Percentiles rank a stretch among this genome's conserved stretches.
phyloP scores from a whole-genome alignment of 2,329 filamentous ascomycete genomes.

The Fonsecaea monophora region DNA sequence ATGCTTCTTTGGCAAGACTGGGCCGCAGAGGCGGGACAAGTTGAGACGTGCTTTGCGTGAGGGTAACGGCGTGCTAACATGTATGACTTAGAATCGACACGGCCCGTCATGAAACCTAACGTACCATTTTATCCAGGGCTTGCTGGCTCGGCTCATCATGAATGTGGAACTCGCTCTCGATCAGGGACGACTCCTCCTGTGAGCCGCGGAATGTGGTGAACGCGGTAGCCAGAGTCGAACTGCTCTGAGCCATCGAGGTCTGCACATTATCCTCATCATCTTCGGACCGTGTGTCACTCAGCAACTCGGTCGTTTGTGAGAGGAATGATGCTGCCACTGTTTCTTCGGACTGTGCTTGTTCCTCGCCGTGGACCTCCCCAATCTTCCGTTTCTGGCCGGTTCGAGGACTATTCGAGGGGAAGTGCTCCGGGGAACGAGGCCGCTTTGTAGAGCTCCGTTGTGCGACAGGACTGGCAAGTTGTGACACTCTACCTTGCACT shows the following conservation, averaged over 20 bases:
- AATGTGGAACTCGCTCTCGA: conserved; percentile 39
- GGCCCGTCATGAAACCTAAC: background rate
- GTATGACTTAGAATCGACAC: background rate
- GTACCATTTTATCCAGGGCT: conserved; percentile 40
- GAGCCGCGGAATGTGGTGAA: conserved; percentile 35
- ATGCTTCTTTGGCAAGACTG: conserved; percentile 30
- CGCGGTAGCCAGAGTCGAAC: conserved; percentile 28
- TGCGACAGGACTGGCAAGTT: conserved; percentile 11
- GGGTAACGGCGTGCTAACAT: conserved; percentile 32
- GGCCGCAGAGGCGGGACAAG: conserved; percentile 29
- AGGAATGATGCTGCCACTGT: conserved; percentile 15
- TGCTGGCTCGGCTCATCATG: conserved; percentile 41
- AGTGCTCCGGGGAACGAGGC: conserved; percentile 6
- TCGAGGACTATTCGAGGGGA: conserved; percentile 20
- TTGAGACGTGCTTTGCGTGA: conserved; percentile 36
- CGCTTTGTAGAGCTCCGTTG: conserved; percentile 21
- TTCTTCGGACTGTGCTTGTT: conserved; percentile 23
- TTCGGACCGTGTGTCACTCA: conserved; percentile 31
- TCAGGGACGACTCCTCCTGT: conserved; percentile 31
- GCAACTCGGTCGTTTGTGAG: conserved; percentile 33
- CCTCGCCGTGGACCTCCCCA: conserved; percentile 28
- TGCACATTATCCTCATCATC: conserved; percentile 5
- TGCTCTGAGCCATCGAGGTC: conserved; percentile 21
- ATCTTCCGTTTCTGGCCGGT: conserved; percentile 39
- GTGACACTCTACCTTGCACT: conserved; percentile 3